These are phyloP conservation scores for Trichoderma sp. DNA, from an alignment of 2,329 filamentous ascomycete species.

Conservation along the genomic window DNA sequence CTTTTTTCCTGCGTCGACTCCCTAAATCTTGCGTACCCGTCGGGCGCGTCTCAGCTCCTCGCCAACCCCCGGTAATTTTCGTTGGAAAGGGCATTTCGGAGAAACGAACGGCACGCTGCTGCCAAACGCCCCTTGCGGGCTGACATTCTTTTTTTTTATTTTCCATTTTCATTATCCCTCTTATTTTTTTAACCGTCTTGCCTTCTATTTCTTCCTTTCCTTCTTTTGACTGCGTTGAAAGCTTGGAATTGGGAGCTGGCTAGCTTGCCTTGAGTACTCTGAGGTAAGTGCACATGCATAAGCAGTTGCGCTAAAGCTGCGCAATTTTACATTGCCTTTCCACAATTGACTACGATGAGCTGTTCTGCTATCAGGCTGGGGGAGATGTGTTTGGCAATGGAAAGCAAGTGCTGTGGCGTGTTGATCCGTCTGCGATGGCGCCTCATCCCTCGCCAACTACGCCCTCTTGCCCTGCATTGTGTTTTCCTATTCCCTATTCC, in stretches of 20 bases:
- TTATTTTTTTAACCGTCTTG: neutral
- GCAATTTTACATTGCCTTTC: slow-evolving; percentile 23
- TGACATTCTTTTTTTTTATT: slow-evolving; percentile 23
- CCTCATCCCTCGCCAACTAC: neutral
- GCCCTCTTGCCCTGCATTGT: neutral
- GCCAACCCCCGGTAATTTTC: slow-evolving; percentile 25
- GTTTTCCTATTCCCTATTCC: too few relatives aligned
- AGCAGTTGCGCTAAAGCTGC: slow-evolving; percentile 24
- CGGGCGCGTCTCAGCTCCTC: slow-evolving; percentile 27
- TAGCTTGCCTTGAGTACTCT: slow-evolving; percentile 15
- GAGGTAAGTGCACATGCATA: slow-evolving; percentile 26
- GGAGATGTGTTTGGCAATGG: neutral
- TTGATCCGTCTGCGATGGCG: neutral
- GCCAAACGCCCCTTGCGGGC: slow-evolving; percentile 28
- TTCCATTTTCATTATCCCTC: neutral
- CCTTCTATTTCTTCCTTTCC: neutral
- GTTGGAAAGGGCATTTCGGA: slow-evolving; percentile 22
- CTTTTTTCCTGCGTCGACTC: slow-evolving; percentile 20
- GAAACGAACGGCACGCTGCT: slow-evolving; percentile 25
- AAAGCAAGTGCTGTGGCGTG: neutral
- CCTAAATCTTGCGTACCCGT: slow-evolving; percentile 22
- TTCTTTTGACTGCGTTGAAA: slow-evolving; percentile 15
- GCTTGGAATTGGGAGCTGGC: slow-evolving; percentile 20
- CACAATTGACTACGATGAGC: neutral
- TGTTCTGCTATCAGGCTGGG: neutral